A percentile compares a stretch with the other conserved stretches of the same genome.
Evolutionary conservation across 2,329 filamentous ascomycete species (phyloP).

Genomic region (Neoarthrinium moseri): DNA sequence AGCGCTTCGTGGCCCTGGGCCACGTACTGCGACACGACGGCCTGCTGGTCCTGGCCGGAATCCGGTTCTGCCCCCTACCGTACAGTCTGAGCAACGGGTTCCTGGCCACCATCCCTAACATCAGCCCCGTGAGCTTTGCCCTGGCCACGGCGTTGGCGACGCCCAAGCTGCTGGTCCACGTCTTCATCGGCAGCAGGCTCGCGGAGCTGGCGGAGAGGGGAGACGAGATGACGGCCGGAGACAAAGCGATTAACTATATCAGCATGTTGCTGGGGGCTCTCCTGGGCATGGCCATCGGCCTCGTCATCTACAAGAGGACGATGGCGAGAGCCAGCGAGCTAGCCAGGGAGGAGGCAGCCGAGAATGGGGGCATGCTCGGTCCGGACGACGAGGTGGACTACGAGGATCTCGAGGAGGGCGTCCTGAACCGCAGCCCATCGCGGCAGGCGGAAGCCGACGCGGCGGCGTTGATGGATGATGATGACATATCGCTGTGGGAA

Average conservation of each 20-base stretch:
- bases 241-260: conserved; percentile 80
- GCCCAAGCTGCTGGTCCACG: conserved; percentile 86
- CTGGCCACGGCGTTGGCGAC: conserved; percentile 77
- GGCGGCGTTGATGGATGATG: conserved; percentile 56
- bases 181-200: conserved; percentile 86
- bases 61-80: conserved; percentile 87
- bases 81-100: conserved; percentile 94
- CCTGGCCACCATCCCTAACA: conserved; percentile 87
- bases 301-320: conserved; percentile 77
- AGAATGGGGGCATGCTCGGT: conserved; percentile 29
- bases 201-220: conserved; percentile 80
- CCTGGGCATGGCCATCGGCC: conserved; percentile 74
- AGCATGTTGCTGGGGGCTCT: conserved; percentile 72
- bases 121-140: conserved; percentile 73
- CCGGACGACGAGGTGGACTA: conserved; percentile 30
- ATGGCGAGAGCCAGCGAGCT: conserved; percentile 63
- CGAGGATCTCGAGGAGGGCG: conserved; percentile 44
- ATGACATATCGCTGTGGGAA: conserved; percentile 60
- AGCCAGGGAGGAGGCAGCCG: conserved; percentile 42
- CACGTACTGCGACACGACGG: conserved; percentile 90
- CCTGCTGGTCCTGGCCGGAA: conserved; percentile 83
- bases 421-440: conserved; percentile 25
- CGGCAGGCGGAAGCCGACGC: conserved; percentile 45
- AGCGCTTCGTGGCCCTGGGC: conserved; percentile 82
- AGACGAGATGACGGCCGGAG: conserved; percentile 76